Evolutionary conservation across 805 yeast species (phyloP).

Genomic region (Saturnispora halmiae): DNA sequence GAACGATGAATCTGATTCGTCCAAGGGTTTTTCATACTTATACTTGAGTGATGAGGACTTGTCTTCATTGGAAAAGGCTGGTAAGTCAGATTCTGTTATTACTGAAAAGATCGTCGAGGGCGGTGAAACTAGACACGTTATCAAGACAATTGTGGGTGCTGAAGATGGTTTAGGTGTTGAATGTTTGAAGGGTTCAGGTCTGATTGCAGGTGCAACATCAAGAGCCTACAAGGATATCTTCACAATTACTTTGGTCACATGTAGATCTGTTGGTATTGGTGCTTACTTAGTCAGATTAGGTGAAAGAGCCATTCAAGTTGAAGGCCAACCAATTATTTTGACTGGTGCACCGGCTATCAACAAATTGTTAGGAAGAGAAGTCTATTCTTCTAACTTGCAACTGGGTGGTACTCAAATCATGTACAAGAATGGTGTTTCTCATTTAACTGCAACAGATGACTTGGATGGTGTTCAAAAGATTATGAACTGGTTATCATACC

Average conservation of each 20-base stretch:
- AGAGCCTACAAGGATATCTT: constrained; percentile 96
- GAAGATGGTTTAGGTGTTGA: constrained; percentile 98
- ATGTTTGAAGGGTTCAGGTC: constrained; percentile 95
- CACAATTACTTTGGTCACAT: constrained; percentile 96
- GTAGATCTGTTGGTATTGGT: constrained; percentile 99
- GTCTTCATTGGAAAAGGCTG: constrained; percentile 45
- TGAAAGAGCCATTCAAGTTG: constrained; percentile 97
- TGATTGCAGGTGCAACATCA: constrained; percentile 98
- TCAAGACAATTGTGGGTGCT: constrained; percentile 81
- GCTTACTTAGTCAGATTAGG: constrained; percentile 97
- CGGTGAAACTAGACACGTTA: constrained; percentile 75
- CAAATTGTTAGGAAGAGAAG: constrained; percentile 94
- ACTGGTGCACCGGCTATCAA: constrained; percentile 99
- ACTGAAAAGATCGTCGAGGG: constrained; percentile 76
- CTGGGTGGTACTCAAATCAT: constrained; percentile 98
- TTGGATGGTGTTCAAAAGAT: constrained; percentile 93
- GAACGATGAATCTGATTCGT: constrained; percentile 67
- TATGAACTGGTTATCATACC: constrained; percentile 89
- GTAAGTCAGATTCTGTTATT: constrained; percentile 51
- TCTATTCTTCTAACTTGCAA: constrained; percentile 92
- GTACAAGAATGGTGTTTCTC: constrained; percentile 98
- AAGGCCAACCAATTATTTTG: constrained; percentile 96
- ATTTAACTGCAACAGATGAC: constrained; percentile 93
- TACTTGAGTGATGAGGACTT: constrained; percentile 67
- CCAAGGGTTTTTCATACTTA: constrained; percentile 84